These are phyloP conservation scores for Dothidotthia symphoricarpi DNA, from an alignment of 2,329 filamentous ascomycete species.

Conservation along the genomic window DNA sequence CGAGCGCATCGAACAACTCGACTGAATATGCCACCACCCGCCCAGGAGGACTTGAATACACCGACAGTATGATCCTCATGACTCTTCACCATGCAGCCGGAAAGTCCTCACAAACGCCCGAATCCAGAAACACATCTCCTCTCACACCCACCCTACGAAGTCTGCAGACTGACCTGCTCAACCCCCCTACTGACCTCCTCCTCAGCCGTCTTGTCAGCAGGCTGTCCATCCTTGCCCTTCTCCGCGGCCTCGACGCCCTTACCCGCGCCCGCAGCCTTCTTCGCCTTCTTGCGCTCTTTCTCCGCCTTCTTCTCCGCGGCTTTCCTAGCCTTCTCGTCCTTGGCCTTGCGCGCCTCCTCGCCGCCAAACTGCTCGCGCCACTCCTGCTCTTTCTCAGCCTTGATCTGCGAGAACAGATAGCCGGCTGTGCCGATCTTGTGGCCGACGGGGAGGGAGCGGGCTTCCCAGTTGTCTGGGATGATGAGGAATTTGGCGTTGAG, in stretches of 20 bases:
- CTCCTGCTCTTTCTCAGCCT: slow-evolving; percentile 75
- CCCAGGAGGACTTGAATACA: too few species aligned
- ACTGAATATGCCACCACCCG: too few species aligned
- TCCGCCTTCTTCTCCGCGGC: slow-evolving; percentile 60
- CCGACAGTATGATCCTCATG: too few species aligned
- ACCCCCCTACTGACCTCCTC: slow-evolving; percentile 48
- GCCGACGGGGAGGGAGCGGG: slow-evolving; percentile 53
- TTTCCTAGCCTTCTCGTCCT: slow-evolving; percentile 66
- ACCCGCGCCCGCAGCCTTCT: slow-evolving; percentile 57
- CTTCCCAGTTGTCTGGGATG: slow-evolving; percentile 56
- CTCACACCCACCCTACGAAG: slow-evolving; percentile 25
- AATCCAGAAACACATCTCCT: not conserved
- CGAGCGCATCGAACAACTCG: too few species aligned
- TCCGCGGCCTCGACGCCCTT: slow-evolving; percentile 79
- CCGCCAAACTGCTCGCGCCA: slow-evolving; percentile 77
- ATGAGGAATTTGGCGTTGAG: slow-evolving; percentile 58
- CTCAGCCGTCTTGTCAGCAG: slow-evolving; percentile 41
- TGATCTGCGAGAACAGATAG: slow-evolving; percentile 81
- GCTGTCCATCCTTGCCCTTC: slow-evolving; percentile 58
- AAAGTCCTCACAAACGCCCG: not conserved
- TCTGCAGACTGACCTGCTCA: slow-evolving; percentile 48
- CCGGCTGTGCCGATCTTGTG: slow-evolving; percentile 79
- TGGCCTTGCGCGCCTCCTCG: slow-evolving; percentile 63
- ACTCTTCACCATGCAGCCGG: too few species aligned
- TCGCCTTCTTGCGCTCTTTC: slow-evolving; percentile 60